Evolutionary conservation across 441 rosid genomes (phyloP), one percentile per base, ranked within the genome.

Genomic region (Pelargonium fulgidum): DNA sequence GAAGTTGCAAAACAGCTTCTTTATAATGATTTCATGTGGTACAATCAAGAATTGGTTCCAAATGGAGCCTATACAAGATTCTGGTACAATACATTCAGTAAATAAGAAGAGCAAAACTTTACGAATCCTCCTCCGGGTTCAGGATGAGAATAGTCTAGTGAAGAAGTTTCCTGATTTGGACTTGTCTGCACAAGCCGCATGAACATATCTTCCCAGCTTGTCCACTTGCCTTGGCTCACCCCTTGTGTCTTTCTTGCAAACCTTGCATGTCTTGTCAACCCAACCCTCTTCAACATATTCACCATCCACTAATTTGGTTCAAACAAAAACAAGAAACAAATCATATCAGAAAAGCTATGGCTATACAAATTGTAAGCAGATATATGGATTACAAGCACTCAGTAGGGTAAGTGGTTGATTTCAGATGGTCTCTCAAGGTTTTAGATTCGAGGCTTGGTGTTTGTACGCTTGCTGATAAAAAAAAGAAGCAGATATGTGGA

Each of bases 251-350:
- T 91, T 87, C 82, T 87, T 90, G 86, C 93, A 92, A 1, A 89
- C 80, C 77, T 82, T 91, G 86, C 98, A 91, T 14, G 95, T 88
- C 78, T 88, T 93, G 85, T 91, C 97, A 9, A 93, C 94, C 98
- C 98, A 93, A 5, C 98, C 96, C 26, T 93, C 96, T 74, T 93
- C 98, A 65, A 91, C 96, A 62, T 89, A 93, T 66, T 88, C 45
- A 44, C 98, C 97, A 65, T 93, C 94, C 85, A 93, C 97, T 90
- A 45, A 36, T 73, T 72, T 66, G 70, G 50, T 10, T 3, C 29
- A 56, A 58, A 1, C 61, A 56, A 54, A 62, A 72, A 13, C n/a
- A 45, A 29, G 22, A 39, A 65, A 14, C 10, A n/a, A 19, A 17
- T 65, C 45, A 48, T 22, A 20, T 33, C 17, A 70, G 19, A 29